Conservation (phyloP, 345 rosid genomes). For the Rhodamnia argentea region DNA sequence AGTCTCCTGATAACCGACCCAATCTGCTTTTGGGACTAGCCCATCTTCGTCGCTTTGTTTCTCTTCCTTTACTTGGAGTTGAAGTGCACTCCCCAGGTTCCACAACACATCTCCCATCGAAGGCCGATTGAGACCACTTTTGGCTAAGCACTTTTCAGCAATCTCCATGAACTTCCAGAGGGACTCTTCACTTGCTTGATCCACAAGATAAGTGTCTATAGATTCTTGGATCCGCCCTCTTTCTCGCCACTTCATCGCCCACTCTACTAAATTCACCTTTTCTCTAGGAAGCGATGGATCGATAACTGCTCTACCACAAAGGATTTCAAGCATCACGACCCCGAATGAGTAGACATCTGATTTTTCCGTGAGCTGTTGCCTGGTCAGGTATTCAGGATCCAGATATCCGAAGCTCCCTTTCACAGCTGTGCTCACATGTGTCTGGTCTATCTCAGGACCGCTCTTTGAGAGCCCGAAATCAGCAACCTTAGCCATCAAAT, state of each 20-base stretch:
- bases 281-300: constrained; percentile 8
- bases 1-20: background rate
- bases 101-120: constrained; percentile 10
- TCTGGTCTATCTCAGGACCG: constrained; percentile 8
- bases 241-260: background rate
- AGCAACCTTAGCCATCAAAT: constrained; percentile 11
- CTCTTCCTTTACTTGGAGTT: constrained; percentile 1
- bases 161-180: constrained; percentile 4
- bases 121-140: background rate
- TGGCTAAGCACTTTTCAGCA: constrained; percentile 7
- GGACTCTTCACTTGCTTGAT: background rate
- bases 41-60: background rate
- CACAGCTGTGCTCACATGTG: constrained; percentile 11
- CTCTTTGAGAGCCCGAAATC: constrained; percentile 5
- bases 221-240: background rate
- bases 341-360: constrained; percentile 13
- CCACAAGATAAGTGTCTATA: background rate
- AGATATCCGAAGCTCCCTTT: constrained; percentile 15
- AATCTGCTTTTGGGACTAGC: background rate
- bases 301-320: constrained; percentile 4
- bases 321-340: constrained; percentile 10
- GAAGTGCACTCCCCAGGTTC: constrained; percentile 9
- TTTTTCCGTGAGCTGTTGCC: constrained; percentile 13
- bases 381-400: constrained; percentile 9
- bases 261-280: constrained; percentile 6